Conservation (phyloP, 2,329 filamentous ascomycete genomes). For the Tolypocladium album region DNA sequence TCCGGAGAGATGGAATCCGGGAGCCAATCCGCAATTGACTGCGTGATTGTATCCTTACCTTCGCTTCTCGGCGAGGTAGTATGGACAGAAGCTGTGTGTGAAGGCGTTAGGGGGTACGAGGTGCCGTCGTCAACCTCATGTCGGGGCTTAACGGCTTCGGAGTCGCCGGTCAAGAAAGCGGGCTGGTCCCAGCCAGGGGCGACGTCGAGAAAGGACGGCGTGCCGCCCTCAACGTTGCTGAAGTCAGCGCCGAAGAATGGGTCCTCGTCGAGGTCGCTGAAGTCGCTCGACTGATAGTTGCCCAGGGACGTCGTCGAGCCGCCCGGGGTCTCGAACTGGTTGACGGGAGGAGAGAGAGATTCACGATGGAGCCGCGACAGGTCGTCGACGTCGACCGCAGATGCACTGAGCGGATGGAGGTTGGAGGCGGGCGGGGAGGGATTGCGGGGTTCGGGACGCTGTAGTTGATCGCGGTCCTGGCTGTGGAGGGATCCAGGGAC, state of each 20-base stretch:
- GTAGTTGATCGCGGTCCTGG: constrained; percentile 19
- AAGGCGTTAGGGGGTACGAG: constrained; percentile 38
- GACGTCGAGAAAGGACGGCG: constrained; percentile 34
- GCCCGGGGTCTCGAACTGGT: constrained; percentile 33
- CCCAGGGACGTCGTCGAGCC: constrained; percentile 36
- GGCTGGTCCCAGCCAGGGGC: constrained; percentile 11
- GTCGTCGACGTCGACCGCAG: constrained; percentile 24
- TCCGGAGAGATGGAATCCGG: constrained; percentile 29
- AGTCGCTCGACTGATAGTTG: constrained; percentile 39
- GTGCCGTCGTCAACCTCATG: constrained; percentile 11
- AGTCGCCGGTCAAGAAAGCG: constrained; percentile 4
- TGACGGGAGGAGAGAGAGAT: constrained; percentile 16
- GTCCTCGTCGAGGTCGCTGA: constrained; percentile 35
- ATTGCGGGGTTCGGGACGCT: constrained; percentile 20
- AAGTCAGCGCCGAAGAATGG: constrained; percentile 42
- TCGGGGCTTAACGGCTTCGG: neutral
- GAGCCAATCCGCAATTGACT: constrained; percentile 11
- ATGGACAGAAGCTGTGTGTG: constrained; percentile 37
- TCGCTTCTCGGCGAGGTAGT: constrained; percentile 30
- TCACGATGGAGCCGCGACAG: constrained; percentile 27
- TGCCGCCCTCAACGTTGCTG: constrained; percentile 26
- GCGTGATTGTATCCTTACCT: constrained; percentile 14
- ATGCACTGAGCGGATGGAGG: constrained; percentile 15
- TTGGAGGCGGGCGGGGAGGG: constrained; percentile 13
- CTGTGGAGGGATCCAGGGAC: constrained; percentile 28